Evolutionary conservation across 2,329 filamentous ascomycete species (phyloP).

Genomic region (Cercospora zeae-maydis): DNA sequence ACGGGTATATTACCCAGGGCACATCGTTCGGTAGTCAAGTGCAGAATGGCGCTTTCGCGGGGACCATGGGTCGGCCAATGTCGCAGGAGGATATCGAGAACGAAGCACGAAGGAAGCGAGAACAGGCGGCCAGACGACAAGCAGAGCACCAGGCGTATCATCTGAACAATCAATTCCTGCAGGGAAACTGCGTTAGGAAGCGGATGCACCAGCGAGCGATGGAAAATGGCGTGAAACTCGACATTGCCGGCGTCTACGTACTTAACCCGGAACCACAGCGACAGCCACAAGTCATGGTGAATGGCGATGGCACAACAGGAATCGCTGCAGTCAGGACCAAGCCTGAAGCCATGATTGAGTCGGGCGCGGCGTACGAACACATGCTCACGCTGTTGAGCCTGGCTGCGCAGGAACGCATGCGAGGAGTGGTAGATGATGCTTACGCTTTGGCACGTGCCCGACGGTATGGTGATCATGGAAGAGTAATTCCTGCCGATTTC

Average conservation of each 20-base stretch:
- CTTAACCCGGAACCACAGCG: slow-evolving; percentile 25
- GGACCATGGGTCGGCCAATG: slow-evolving; percentile 44
- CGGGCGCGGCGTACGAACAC: slow-evolving; percentile 70
- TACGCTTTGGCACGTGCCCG: slow-evolving; percentile 66
- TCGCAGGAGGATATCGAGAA: slow-evolving; percentile 66
- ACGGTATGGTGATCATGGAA: slow-evolving; percentile 73
- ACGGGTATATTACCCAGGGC: slow-evolving; percentile 45
- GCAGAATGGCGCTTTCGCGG: slow-evolving; percentile 45
- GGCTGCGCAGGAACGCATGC: slow-evolving; percentile 73
- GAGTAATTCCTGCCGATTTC: slow-evolving; percentile 74
- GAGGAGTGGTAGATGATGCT: slow-evolving; percentile 73
- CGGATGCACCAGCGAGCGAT: slow-evolving; percentile 56
- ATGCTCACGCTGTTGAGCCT: slow-evolving; percentile 80
- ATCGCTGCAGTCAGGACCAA: slow-evolving; percentile 27
- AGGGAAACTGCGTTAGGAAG: slow-evolving; percentile 56
- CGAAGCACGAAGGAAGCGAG: slow-evolving; percentile 63
- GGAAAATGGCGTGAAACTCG: slow-evolving; percentile 57
- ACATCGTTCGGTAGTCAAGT: slow-evolving; percentile 40
- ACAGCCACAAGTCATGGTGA: slow-evolving; percentile 29
- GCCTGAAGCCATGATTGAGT: slow-evolving; percentile 55
- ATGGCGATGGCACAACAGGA: slow-evolving; percentile 30
- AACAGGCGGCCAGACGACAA: slow-evolving; percentile 59
- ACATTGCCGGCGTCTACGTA: slow-evolving; percentile 53
- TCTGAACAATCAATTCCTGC: slow-evolving; percentile 69
- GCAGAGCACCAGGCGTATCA: slow-evolving; percentile 64